phyloP scores from a whole-genome alignment of 345 rosid genomes.

The Linum trigynum region DNA sequence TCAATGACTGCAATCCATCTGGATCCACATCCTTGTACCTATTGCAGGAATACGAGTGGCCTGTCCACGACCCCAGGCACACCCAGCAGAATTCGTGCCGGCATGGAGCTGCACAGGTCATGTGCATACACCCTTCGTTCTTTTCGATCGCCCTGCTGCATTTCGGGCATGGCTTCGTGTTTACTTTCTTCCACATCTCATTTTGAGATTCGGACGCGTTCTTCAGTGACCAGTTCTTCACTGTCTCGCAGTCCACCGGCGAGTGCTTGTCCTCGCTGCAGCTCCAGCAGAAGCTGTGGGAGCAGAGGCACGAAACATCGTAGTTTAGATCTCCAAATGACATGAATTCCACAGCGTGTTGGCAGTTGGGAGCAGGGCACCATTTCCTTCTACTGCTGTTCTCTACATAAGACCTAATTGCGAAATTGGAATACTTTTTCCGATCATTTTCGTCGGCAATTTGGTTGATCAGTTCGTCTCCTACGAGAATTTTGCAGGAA shows the following conservation, averaged over 20 bases:
- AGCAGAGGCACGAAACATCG: slow-evolving; percentile 4
- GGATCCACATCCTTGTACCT: neutral
- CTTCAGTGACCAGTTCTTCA: slow-evolving; percentile 4
- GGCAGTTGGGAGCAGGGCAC: slow-evolving; percentile 31
- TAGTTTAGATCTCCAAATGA: neutral
- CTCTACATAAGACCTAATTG: slow-evolving; percentile 24
- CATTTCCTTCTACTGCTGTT: slow-evolving; percentile 18
- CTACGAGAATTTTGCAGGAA: slow-evolving; percentile 15
- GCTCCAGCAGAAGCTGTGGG: slow-evolving; percentile 3
- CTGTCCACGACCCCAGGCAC: neutral
- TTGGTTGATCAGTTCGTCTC: slow-evolving; percentile 12
- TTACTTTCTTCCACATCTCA: neutral
- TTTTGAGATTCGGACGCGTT: slow-evolving; percentile 1
- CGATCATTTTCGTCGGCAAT: slow-evolving; percentile 12
- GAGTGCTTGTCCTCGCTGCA: slow-evolving; percentile 1
- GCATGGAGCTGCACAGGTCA: neutral
- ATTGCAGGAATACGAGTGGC: neutral
- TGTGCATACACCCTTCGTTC: slow-evolving; percentile 4
- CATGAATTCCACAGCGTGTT: slow-evolving; percentile 9
- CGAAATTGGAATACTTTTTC: slow-evolving; percentile 16
- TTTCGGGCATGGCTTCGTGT: slow-evolving; percentile 4
- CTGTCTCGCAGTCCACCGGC: slow-evolving; percentile 7
- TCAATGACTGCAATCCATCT: neutral
- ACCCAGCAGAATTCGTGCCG: neutral
- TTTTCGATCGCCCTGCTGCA: slow-evolving; percentile 1